Evolutionary conservation across 2,329 filamentous ascomycete genomes (phyloP).

Genomic region (Fusarium sublunatum): DNA sequence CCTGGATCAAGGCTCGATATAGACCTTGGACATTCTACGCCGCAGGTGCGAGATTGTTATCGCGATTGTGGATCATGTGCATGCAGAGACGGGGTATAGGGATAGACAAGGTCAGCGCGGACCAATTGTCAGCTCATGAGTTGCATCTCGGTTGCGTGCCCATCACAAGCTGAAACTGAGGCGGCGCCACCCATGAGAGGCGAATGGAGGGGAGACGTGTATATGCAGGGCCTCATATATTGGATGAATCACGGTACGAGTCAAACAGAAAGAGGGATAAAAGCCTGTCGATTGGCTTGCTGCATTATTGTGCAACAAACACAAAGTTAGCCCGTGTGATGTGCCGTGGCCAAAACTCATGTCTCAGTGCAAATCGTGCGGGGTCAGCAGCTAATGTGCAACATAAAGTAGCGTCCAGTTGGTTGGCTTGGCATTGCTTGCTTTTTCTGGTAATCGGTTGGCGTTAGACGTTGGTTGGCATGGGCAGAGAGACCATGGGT

Average conservation of each 20-base stretch:
- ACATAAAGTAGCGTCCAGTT: constrained; percentile 5
- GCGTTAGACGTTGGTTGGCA: too few relatives aligned
- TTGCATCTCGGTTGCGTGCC: not conserved
- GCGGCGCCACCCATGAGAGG: constrained; percentile 4
- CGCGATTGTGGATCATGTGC: constrained; percentile 10
- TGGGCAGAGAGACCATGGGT: not conserved
- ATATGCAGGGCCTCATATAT: not conserved
- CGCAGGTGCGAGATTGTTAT: not conserved
- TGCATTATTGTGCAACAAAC: too few relatives aligned
- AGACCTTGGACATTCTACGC: too few relatives aligned
- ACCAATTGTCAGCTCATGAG: constrained; percentile 1
- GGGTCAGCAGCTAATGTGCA: constrained; percentile 18
- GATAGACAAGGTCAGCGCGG: not conserved
- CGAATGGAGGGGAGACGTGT: not conserved
- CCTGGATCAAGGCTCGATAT: not conserved
- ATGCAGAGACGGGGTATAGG: constrained; percentile 3
- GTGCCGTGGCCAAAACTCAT: not conserved
- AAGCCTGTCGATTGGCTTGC: too few relatives aligned
- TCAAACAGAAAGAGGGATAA: not conserved
- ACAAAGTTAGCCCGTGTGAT: not conserved
- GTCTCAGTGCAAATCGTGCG: constrained; percentile 11
- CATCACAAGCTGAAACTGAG: constrained; percentile 8
- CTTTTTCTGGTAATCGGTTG: not conserved
- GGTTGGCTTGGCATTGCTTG: constrained; percentile 2
- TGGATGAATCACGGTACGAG: too few relatives aligned